These are phyloP conservation scores for Botryosphaeria dothidea DNA, from an alignment of 2,329 filamentous ascomycete genomes.

Conservation along the genomic window DNA sequence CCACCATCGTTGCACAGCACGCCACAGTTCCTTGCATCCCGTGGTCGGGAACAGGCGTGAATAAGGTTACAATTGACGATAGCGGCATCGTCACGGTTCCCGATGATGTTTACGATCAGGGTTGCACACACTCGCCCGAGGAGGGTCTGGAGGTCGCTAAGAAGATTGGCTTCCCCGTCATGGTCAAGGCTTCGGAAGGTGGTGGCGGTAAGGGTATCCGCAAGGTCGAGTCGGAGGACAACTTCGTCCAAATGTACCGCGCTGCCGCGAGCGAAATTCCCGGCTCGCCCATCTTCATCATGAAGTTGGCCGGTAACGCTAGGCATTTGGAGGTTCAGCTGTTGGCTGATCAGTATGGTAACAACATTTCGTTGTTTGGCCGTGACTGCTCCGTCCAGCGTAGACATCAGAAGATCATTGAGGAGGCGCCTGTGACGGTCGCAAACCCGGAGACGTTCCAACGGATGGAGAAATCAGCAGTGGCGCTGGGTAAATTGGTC, in stretches of 20 bases:
- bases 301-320: conserved; percentile 97
- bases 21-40: conserved; percentile 95
- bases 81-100: conserved; percentile 89
- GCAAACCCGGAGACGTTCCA: conserved; percentile 87
- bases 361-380: conserved; percentile 98
- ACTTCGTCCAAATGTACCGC: conserved; percentile 86
- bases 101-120: conserved; percentile 82
- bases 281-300: conserved; percentile 99
- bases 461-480: conserved; percentile 94
- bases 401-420: conserved; percentile 99
- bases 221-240: conserved; percentile 83
- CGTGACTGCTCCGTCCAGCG: conserved; percentile 98
- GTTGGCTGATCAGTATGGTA: conserved; percentile 97
- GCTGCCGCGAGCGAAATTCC: conserved; percentile 96
- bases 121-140: conserved; percentile 85
- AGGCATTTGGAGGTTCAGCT: conserved; percentile 97
- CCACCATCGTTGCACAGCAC: conserved; percentile 98
- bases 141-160: conserved; percentile 85
- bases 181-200: conserved; percentile 99
- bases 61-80: conserved; percentile 74
- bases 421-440: conserved; percentile 97
- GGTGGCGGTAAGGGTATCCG: conserved; percentile 99
- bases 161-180: conserved; percentile 96
- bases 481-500: conserved; percentile 88
- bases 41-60: conserved; percentile 96